Evolutionary conservation across 352 stramenopile species (phyloP).

Genomic region (Phytophthora quininea): DNA sequence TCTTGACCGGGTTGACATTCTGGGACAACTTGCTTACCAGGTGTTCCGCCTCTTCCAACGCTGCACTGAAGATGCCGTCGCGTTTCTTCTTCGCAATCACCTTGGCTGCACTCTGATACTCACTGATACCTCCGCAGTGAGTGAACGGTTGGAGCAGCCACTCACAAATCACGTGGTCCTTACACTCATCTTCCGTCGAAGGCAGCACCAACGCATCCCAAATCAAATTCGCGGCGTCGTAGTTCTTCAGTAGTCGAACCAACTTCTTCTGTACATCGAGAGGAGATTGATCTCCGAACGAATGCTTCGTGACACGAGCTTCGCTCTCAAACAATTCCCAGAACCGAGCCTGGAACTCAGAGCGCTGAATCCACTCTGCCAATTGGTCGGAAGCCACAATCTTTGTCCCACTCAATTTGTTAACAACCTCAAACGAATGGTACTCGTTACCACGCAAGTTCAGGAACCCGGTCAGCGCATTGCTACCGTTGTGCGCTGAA

Average conservation of each 20-base stretch:
- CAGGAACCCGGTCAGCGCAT: conserved; percentile 57
- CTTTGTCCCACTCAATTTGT: conserved; percentile 63
- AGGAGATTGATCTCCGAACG: conserved; percentile 46
- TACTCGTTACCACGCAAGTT: conserved; percentile 77
- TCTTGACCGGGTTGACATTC: conserved; percentile 50
- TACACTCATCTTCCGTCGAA: conserved; percentile 41
- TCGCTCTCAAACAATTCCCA: conserved; percentile 71
- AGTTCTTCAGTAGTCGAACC: conserved; percentile 72
- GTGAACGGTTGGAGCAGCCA: conserved; percentile 71
- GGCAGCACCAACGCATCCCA: conserved; percentile 67
- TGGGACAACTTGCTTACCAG: conserved; percentile 55
- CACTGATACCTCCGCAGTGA: conserved; percentile 68
- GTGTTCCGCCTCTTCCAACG: conserved; percentile 56
- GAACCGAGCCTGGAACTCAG: conserved; percentile 56
- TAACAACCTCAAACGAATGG: conserved; percentile 63
- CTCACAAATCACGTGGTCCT: conserved; percentile 45
- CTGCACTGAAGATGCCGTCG: conserved; percentile 67
- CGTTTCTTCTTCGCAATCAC: conserved; percentile 73
- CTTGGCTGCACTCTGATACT: conserved; percentile 70
- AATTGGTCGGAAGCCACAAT: conserved; percentile 55
- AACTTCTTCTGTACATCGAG: conserved; percentile 78
- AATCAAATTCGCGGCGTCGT: conserved; percentile 63
- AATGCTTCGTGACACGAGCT: conserved; percentile 49
- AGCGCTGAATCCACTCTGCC: conserved; percentile 48
- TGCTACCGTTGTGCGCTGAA: conserved; percentile 42